Conservation (phyloP, 2,329 filamentous ascomycete species). For the Trichothecium roseum region DNA sequence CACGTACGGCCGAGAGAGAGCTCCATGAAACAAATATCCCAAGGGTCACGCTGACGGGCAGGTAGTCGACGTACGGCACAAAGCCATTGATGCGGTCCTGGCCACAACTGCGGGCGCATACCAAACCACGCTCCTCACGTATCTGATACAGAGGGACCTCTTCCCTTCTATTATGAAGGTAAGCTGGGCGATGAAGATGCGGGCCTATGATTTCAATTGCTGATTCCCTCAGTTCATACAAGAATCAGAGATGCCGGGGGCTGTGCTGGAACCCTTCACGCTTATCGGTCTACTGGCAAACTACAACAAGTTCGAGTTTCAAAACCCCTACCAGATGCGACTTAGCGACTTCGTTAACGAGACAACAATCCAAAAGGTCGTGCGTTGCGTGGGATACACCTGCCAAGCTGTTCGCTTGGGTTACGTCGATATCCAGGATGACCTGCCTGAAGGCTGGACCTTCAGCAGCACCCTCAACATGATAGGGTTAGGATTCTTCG, state of each 20-base stretch:
- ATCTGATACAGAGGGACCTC: slow-evolving; percentile 87
- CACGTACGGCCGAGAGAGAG: slow-evolving; percentile 40
- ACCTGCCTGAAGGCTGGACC: slow-evolving; percentile 83
- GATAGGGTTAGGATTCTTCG: slow-evolving; percentile 71
- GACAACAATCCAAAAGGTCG: slow-evolving; percentile 69
- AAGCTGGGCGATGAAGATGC: slow-evolving; percentile 11
- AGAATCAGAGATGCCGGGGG: slow-evolving; percentile 56
- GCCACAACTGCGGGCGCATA: slow-evolving; percentile 89
- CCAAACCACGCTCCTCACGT: slow-evolving; percentile 86
- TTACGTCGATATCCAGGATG: slow-evolving; percentile 82
- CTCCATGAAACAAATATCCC: background rate
- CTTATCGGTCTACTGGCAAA: slow-evolving; percentile 83
- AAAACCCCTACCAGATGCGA: slow-evolving; percentile 88
- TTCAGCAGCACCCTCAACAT: slow-evolving; percentile 70
- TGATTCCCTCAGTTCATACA: slow-evolving; percentile 56
- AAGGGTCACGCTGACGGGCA: background rate
- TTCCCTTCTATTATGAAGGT: slow-evolving; percentile 96
- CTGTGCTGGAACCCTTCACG: slow-evolving; percentile 64
- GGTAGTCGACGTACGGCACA: slow-evolving; percentile 62
- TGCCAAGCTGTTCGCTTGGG: slow-evolving; percentile 58
- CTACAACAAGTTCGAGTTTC: slow-evolving; percentile 99
- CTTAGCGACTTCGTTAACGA: slow-evolving; percentile 96
- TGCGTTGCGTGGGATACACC: slow-evolving; percentile 63
- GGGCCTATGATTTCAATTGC: background rate
- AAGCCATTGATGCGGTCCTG: slow-evolving; percentile 71